phyloP scores from a whole-genome alignment of 192 early-diverging fungal genomes.

The Podila epicladia region DNA sequence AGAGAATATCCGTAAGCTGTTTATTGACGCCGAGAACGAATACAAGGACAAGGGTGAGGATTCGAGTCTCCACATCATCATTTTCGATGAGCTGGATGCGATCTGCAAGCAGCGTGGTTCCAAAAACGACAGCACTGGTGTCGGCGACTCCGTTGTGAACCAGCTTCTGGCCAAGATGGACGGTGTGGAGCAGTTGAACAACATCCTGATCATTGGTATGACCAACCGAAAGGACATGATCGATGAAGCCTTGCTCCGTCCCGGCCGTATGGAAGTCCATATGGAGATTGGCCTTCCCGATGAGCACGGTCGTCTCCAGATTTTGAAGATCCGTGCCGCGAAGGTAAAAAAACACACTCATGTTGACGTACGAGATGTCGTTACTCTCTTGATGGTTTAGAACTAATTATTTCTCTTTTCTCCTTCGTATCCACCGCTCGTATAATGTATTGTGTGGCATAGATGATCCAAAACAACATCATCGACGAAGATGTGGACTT shows the following conservation, averaged over 20 bases:
- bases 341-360: conserved; percentile 58
- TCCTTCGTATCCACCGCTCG: background rate
- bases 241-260: conserved; percentile 96
- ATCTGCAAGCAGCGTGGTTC: conserved; percentile 98
- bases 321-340: conserved; percentile 94
- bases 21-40: conserved; percentile 93
- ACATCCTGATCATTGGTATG: conserved; percentile 98
- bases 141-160: conserved; percentile 97
- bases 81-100: conserved; percentile 99
- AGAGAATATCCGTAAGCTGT: conserved; percentile 97
- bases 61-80: conserved; percentile 94
- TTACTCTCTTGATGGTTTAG: no score
- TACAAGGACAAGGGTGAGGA: conserved; percentile 94
- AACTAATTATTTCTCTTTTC: background rate
- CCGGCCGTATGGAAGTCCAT: conserved; percentile 95
- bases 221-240: conserved; percentile 98
- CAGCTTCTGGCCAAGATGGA: conserved; percentile 99
- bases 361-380: background rate
- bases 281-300: conserved; percentile 97
- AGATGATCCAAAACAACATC: conserved; percentile 85
- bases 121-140: conserved; percentile 91
- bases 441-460: background rate
- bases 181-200: conserved; percentile 98
- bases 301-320: conserved; percentile 91
- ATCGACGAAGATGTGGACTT: conserved; percentile 86